Evolutionary conservation across 2,329 filamentous ascomycete species (phyloP), one percentile per base, ranked within the genome.

Genomic region (Pseudocercospora musae): DNA sequence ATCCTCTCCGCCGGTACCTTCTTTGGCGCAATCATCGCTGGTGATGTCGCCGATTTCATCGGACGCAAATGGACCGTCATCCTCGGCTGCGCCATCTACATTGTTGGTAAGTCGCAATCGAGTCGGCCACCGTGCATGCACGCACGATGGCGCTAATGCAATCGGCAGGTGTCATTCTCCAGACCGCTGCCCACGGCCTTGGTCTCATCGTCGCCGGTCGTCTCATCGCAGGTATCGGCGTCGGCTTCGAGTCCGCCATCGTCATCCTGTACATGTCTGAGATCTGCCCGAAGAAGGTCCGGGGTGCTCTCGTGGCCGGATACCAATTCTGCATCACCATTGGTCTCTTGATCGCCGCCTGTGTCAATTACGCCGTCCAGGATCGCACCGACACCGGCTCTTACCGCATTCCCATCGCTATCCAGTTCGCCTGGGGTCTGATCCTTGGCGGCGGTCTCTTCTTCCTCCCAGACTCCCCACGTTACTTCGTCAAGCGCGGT

Each of bases 261-360:
- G 87, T 92, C 76, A 91, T 92, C 73, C 82, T 92, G 64, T 93
- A 95, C 85, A 94, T 95, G 90, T 91, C 88, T 54, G 91, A 93
- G 79, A 91, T 93, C 74, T 77, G 68, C 69, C 73, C 72, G 11
- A 60, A 64, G 53, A 73, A 74, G 62, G 88, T 95, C 67, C 86
- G 90, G 72, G 90, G 90, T 73, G 87, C 89, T 59, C 84, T 93
- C 56, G 90, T 94, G n/a, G 86, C 89, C 1, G 89, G 89, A 4
- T 93, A 93, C 80, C 90, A 93, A 75, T 92, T 92, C 82, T 91
- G 87, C 76, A 88, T 93, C 76, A 93, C 90, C 64, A 84, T 93
- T 67, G 91, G 91, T 78, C 66, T 76, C 18, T 66, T 76, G 15
- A 80, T 94, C 72, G 90, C 90, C 21, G 85, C 89, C 1, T 87